Percentiles rank a stretch among this genome's conserved stretches.
Evolutionary conservation across 208 protist genomes (phyloP).

Genomic region (Trypanosoma melophagium): DNA sequence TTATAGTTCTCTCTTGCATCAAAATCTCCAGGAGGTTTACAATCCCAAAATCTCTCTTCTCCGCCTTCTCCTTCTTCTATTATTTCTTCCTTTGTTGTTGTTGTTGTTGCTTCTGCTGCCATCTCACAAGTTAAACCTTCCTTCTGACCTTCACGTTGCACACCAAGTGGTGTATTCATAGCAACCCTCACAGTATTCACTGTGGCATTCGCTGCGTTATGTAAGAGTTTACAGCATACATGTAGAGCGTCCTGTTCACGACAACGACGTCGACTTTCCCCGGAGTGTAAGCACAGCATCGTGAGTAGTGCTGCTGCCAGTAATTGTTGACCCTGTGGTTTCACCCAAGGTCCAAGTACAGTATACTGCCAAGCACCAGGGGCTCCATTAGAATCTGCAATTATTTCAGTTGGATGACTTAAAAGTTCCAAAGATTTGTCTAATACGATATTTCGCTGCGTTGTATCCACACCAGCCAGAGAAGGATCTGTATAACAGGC

Average conservation of each 20-base stretch:
- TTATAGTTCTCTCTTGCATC: background rate
- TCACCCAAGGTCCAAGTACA: conserved; percentile 60
- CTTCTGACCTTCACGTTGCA: too few species aligned
- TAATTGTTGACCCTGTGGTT: conserved; percentile 58
- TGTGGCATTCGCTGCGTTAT: conserved; percentile 25
- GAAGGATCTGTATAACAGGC: conserved; percentile 77
- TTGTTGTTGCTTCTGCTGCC: background rate
- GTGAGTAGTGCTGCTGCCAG: conserved; percentile 63
- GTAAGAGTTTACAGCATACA: conserved; percentile 71
- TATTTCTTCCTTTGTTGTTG: background rate
- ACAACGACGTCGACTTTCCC: conserved; percentile 47
- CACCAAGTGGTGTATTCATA: too few species aligned
- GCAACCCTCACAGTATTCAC: background rate
- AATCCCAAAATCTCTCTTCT: conserved; percentile 8
- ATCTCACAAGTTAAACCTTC: conserved; percentile 2
- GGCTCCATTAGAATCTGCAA: conserved; percentile 12
- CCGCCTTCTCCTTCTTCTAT: background rate
- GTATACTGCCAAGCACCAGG: conserved; percentile 71
- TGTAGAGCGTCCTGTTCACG: conserved; percentile 46
- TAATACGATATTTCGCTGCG: conserved; percentile 52
- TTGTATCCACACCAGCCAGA: conserved; percentile 46
- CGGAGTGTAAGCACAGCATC: conserved; percentile 57
- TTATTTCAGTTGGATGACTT: conserved; percentile 50
- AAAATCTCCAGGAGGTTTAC: background rate
- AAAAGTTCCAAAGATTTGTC: conserved; percentile 60